Evolutionary conservation across 2,329 filamentous ascomycete genomes (phyloP).

Genomic region (Xylaria hypoxylon): DNA sequence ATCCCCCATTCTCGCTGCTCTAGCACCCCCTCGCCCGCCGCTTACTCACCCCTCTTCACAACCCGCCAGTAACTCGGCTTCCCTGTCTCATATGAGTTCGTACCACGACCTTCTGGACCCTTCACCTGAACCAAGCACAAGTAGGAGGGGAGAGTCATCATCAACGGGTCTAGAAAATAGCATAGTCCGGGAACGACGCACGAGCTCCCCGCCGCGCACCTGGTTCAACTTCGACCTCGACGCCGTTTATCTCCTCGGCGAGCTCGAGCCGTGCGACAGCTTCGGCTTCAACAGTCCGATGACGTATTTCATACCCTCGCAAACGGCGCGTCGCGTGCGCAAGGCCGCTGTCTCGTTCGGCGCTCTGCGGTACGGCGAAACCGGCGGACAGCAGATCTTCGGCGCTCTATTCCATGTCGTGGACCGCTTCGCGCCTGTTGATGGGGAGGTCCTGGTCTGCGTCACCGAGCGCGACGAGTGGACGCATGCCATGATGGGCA

Average conservation of each 20-base stretch:
- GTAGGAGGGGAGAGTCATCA: neutral
- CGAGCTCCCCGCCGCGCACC: constrained; percentile 52
- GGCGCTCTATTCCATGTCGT: constrained; percentile 61
- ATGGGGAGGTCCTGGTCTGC: constrained; percentile 55
- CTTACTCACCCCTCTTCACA: too few species aligned
- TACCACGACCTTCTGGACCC: constrained; percentile 33
- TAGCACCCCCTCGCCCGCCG: neutral
- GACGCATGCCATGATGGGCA: constrained; percentile 48
- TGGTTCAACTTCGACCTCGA: constrained; percentile 63
- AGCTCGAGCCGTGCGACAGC: constrained; percentile 60
- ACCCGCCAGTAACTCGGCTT: neutral
- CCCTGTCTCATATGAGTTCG: constrained; percentile 22
- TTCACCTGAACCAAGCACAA: constrained; percentile 1
- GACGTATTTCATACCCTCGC: constrained; percentile 58
- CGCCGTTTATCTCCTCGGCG: constrained; percentile 60
- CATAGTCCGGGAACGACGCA: constrained; percentile 39
- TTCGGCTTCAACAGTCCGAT: constrained; percentile 62
- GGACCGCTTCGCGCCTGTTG: constrained; percentile 55
- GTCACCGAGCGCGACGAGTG: constrained; percentile 55
- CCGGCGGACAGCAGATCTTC: constrained; percentile 60
- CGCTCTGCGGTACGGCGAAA: constrained; percentile 58
- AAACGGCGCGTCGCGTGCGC: constrained; percentile 57
- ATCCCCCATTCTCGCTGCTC: neutral
- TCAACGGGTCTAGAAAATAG: neutral
- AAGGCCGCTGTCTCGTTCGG: constrained; percentile 59